These are phyloP conservation scores for Hymenoscyphus linearis DNA, from an alignment of 2,329 filamentous ascomycete species.

Conservation along the genomic window DNA sequence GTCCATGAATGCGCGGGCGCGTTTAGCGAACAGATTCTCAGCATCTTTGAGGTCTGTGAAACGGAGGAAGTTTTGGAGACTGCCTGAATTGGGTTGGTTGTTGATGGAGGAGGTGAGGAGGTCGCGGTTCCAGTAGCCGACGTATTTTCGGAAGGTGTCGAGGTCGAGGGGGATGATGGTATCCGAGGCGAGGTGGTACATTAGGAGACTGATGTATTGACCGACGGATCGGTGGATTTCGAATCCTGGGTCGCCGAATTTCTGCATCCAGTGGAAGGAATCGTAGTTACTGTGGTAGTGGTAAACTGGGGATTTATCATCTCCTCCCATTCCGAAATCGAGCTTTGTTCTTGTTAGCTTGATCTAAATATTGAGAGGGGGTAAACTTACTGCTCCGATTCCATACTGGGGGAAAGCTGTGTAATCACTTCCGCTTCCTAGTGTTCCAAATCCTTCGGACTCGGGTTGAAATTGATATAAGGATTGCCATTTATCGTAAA, in stretches of 20 bases:
- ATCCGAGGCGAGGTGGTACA: conserved; percentile 40
- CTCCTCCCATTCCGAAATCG: conserved; percentile 46
- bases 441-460: conserved; percentile 30
- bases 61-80: not conserved
- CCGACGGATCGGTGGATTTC: conserved; percentile 50
- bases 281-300: conserved; percentile 82
- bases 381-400: conserved; percentile 18
- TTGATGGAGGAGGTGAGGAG: not conserved
- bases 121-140: conserved; percentile 1
- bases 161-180: conserved; percentile 41
- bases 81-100: not conserved
- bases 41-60: not conserved
- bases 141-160: not conserved
- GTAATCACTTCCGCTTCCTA: conserved; percentile 61
- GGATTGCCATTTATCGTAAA: conserved; percentile 17
- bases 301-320: conserved; percentile 46
- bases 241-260: conserved; percentile 59
- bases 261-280: conserved; percentile 74
- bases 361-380: not conserved
- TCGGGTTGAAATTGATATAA: conserved; percentile 1
- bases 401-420: conserved; percentile 52
- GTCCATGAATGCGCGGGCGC: not conserved
- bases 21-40: not conserved
- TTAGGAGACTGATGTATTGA: conserved; percentile 44
- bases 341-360: conserved; percentile 34